Evolutionary conservation across 257 asterid species (phyloP).

Genomic region (Anisodus acutangulus): DNA sequence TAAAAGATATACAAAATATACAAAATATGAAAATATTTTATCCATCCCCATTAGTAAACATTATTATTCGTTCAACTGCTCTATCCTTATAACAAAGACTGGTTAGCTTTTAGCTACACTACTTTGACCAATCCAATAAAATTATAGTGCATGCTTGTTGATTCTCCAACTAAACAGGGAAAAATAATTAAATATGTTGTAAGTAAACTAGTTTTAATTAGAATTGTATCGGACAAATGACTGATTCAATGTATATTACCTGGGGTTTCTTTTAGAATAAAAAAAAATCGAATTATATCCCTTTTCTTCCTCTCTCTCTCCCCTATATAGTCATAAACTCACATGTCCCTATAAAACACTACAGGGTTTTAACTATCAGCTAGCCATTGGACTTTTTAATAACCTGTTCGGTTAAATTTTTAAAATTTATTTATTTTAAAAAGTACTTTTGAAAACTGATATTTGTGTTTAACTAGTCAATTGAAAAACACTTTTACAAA

Average conservation of each 20-base stretch:
- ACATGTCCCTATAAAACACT: too few relatives aligned
- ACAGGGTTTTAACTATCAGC: too few relatives aligned
- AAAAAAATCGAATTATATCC: not conserved
- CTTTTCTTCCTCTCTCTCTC: not conserved
- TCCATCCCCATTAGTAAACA: not conserved
- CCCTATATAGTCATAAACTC: too few relatives aligned
- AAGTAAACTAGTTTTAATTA: not conserved
- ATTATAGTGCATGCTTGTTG: not conserved
- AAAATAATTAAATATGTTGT: not conserved
- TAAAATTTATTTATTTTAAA: too few relatives aligned
- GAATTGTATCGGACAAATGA: not conserved
- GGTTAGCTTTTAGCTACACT: constrained; percentile 14
- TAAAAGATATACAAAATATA: too few relatives aligned
- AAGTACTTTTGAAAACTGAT: too few relatives aligned
- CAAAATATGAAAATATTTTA: too few relatives aligned
- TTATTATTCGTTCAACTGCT: not conserved
- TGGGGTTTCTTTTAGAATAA: not conserved
- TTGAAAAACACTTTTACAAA: too few relatives aligned
- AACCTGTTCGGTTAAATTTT: too few relatives aligned
- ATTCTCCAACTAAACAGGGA: not conserved
- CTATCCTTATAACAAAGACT: not conserved
- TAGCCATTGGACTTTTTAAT: too few relatives aligned
- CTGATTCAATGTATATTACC: not conserved
- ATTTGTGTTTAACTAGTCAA: too few relatives aligned
- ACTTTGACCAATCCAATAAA: constrained; percentile 27